Evolutionary conservation across 169 alveolate genomes (phyloP).

Genomic region (Babesia bigemina): DNA sequence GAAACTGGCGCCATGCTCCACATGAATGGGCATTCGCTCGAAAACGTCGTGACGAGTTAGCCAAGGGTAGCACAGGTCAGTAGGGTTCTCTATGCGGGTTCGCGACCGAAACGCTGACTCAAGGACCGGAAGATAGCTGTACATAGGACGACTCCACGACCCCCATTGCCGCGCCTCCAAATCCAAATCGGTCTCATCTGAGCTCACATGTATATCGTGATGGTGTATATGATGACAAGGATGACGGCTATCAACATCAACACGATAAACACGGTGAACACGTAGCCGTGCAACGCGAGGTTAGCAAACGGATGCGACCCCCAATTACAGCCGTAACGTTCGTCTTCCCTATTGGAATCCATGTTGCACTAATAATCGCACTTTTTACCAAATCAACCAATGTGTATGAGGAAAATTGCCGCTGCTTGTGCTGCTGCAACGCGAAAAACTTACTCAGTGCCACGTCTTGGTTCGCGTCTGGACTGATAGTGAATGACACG

Average conservation of each 20-base stretch:
- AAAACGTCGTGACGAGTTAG: conserved; percentile 40
- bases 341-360: conserved; percentile 7
- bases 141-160: conserved; percentile 72
- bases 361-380: not conserved
- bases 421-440: conserved; percentile 1
- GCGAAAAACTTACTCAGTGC: conserved; percentile 21
- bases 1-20: conserved; percentile 39
- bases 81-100: conserved; percentile 40
- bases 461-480: conserved; percentile 76
- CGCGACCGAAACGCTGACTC: conserved; percentile 50
- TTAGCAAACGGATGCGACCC: not conserved
- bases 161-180: conserved; percentile 82
- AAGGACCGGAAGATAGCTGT: conserved; percentile 23
- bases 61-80: conserved; percentile 62
- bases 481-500: conserved; percentile 68
- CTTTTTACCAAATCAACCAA: not conserved
- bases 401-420: not conserved
- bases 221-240: not conserved
- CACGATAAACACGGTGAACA: conserved; percentile 18
- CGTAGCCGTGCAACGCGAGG: not conserved
- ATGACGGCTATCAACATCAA: not conserved
- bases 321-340: not conserved
- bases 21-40: conserved; percentile 48
- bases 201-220: conserved; percentile 19
- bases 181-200: conserved; percentile 77